phyloP scores from a whole-genome alignment of 1,284 basidiomycete genomes.

The Takashimella koratensis region DNA sequence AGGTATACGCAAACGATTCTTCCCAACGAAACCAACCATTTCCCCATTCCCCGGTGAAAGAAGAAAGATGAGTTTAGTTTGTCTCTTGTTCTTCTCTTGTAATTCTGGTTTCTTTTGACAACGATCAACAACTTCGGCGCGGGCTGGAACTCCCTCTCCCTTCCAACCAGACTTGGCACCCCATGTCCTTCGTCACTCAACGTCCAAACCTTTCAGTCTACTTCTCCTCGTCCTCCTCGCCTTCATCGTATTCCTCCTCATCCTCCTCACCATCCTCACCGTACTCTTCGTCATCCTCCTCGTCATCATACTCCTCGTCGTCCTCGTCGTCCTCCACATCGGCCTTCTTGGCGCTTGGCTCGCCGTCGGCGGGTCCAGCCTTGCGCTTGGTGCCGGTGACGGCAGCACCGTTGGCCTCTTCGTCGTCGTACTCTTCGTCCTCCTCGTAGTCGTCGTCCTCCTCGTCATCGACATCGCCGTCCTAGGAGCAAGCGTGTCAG shows the following conservation, averaged over 20 bases:
- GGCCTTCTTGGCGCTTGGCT: neutral
- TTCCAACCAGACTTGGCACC: too few species aligned
- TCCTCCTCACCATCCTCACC: neutral
- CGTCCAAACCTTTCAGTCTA: too few species aligned
- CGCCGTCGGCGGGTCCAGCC: neutral
- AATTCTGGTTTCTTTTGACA: too few species aligned
- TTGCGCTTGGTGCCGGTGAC: neutral
- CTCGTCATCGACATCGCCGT: slow-evolving; percentile 16
- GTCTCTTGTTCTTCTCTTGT: too few species aligned
- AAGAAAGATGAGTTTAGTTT: too few species aligned
- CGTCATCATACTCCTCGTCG: neutral
- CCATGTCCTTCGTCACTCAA: too few species aligned
- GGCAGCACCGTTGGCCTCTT: slow-evolving; percentile 3
- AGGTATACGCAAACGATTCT: too few species aligned
- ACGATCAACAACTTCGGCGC: too few species aligned
- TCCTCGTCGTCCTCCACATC: neutral
- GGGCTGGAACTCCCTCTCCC: too few species aligned
- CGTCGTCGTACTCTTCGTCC: slow-evolving; percentile 8
- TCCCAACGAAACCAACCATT: too few species aligned
- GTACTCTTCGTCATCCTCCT: neutral
- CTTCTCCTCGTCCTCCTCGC: neutral
- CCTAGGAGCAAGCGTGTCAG: slow-evolving; percentile 15
- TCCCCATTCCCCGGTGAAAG: too few species aligned
- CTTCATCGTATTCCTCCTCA: neutral
- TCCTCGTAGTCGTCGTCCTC: slow-evolving; percentile 4